A percentile compares a stretch with the other conserved stretches of the same genome.
Evolutionary conservation across 73 alveolate genomes (phyloP).

Genomic region (Tetrahymena malaccensis): DNA sequence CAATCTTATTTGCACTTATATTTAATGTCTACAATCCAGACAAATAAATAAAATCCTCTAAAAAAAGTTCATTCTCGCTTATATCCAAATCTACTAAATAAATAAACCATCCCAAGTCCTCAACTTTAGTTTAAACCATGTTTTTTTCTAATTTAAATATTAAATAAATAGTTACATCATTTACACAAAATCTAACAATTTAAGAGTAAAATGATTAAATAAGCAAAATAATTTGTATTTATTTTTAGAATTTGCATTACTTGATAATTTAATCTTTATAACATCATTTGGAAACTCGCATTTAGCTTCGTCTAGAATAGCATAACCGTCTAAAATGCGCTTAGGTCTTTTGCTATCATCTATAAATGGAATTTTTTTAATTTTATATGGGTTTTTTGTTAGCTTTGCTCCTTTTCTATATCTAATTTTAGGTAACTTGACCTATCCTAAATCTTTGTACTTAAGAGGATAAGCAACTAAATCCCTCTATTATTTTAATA

Average conservation of each 20-base stretch:
- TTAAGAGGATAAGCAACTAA: neutral
- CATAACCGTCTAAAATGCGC: slow-evolving; percentile 26
- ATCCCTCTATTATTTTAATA: neutral
- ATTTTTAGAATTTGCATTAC: neutral
- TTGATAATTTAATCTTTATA: slow-evolving; percentile 23
- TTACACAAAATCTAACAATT: neutral
- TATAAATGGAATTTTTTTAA: slow-evolving; percentile 10
- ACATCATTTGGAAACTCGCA: slow-evolving; percentile 35
- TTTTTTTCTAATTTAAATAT: slow-evolving; percentile 1
- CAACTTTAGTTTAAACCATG: slow-evolving; percentile 10
- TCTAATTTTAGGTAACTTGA: neutral
- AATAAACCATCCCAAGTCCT: slow-evolving; percentile 22
- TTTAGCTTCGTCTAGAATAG: slow-evolving; percentile 18
- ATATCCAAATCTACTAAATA: slow-evolving; percentile 36
- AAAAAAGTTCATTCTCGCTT: slow-evolving; percentile 5
- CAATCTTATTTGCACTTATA: slow-evolving; percentile 25
- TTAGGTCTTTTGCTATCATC: slow-evolving; percentile 33
- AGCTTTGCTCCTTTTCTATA: neutral
- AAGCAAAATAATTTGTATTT: neutral
- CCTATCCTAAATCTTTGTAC: neutral
- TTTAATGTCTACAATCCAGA: slow-evolving; percentile 10
- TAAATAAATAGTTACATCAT: neutral
- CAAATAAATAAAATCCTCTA: slow-evolving; percentile 27
- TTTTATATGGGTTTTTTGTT: slow-evolving; percentile 37
- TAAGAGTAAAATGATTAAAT: neutral